Percentiles rank a stretch among this genome's conserved stretches.
Evolutionary conservation across 2,329 filamentous ascomycete genomes (phyloP).

Genomic region (Dactylellina drechsleri): DNA sequence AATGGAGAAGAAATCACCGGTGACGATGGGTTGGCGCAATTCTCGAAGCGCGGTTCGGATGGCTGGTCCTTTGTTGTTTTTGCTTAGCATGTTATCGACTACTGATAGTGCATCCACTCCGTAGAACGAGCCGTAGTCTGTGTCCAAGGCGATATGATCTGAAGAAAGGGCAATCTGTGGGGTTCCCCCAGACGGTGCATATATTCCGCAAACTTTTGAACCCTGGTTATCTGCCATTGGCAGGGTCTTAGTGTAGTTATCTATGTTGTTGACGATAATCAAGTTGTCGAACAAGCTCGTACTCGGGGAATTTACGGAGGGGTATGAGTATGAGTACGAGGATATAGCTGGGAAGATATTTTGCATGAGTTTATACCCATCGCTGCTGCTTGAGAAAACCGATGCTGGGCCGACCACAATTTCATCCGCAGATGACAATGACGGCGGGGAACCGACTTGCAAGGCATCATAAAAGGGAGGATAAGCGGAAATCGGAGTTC

Average conservation of each 20-base stretch:
- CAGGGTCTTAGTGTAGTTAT: slow-evolving; percentile 44
- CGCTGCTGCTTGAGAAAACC: slow-evolving; percentile 18
- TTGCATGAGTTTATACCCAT: slow-evolving; percentile 15
- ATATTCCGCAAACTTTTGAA: slow-evolving; percentile 27
- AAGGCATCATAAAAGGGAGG: slow-evolving; percentile 18
- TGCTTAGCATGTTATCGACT: slow-evolving; percentile 33
- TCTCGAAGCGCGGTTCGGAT: slow-evolving; percentile 61
- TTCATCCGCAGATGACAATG: not conserved
- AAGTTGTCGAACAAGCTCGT: slow-evolving; percentile 2
- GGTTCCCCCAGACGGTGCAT: slow-evolving; percentile 14
- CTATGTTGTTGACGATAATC: slow-evolving; percentile 26
- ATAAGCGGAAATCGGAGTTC: slow-evolving; percentile 2
- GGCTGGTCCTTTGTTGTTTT: slow-evolving; percentile 15
- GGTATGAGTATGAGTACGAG: not conserved
- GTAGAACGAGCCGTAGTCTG: not conserved
- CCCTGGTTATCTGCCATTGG: not conserved
- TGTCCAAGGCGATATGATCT: not conserved
- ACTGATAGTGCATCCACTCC: slow-evolving; percentile 8
- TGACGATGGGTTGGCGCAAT: slow-evolving; percentile 77
- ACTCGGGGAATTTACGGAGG: not conserved
- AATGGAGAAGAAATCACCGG: slow-evolving; percentile 71
- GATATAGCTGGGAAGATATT: slow-evolving; percentile 29
- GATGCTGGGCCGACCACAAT: slow-evolving; percentile 34
- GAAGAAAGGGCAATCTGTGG: slow-evolving; percentile 12
- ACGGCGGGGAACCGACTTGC: not conserved